Evolutionary conservation across 306 rosid species (phyloP).

Genomic region (Citrullus amarus): DNA sequence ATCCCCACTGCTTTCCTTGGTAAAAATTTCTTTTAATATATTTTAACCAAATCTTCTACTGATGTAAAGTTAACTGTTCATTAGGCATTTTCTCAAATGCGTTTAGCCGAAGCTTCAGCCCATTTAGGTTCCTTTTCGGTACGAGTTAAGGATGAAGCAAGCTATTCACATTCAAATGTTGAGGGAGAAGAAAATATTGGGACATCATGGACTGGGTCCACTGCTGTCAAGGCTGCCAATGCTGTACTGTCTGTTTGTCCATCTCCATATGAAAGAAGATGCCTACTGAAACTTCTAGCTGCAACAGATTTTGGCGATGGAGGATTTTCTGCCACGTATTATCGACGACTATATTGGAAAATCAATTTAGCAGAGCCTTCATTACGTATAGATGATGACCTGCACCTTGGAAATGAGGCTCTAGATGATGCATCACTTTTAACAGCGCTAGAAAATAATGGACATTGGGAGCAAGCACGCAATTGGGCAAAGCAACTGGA

Average conservation of each 20-base stretch:
- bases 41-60: slow-evolving; percentile 5
- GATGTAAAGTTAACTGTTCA: background rate
- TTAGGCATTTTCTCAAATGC: slow-evolving; percentile 96
- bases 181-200: slow-evolving; percentile 61
- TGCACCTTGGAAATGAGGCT: slow-evolving; percentile 65
- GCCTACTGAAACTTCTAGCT: slow-evolving; percentile 87
- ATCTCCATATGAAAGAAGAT: slow-evolving; percentile 90
- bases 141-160: slow-evolving; percentile 79
- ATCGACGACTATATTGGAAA: slow-evolving; percentile 70
- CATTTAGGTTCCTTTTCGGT: slow-evolving; percentile 94
- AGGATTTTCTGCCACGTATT: slow-evolving; percentile 57
- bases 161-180: slow-evolving; percentile 36
- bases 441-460: slow-evolving; percentile 58
- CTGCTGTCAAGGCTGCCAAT: slow-evolving; percentile 80
- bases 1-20: background rate
- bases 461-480: slow-evolving; percentile 97
- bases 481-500: slow-evolving; percentile 96
- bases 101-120: slow-evolving; percentile 85
- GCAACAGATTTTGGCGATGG: slow-evolving; percentile 92
- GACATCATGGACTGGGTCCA: slow-evolving; percentile 76
- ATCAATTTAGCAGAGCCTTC: slow-evolving; percentile 85
- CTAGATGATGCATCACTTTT: slow-evolving; percentile 82
- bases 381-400: slow-evolving; percentile 47
- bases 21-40: slow-evolving; percentile 2
- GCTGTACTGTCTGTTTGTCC: slow-evolving; percentile 85